These are phyloP conservation scores for Fusarium nanum DNA, from an alignment of 2,329 filamentous ascomycete genomes.

Conservation along the genomic window DNA sequence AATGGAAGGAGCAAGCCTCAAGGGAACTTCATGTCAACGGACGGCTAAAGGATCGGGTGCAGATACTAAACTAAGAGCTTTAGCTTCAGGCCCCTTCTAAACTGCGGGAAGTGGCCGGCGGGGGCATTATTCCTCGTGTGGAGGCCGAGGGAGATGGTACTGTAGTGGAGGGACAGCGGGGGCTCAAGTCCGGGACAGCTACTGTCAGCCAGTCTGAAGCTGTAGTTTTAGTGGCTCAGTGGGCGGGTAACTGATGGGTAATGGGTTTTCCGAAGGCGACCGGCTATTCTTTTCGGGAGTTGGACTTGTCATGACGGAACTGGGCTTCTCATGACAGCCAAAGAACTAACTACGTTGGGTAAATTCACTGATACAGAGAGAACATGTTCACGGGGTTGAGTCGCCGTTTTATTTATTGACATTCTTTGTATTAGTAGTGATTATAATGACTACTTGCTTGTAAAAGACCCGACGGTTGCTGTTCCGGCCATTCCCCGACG, in stretches of 20 bases:
- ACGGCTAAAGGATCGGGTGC: not conserved
- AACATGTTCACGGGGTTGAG: conserved; percentile 33
- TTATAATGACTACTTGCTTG: conserved; percentile 23
- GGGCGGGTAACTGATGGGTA: conserved; percentile 35
- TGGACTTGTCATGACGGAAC: conserved; percentile 36
- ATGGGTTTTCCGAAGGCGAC: conserved; percentile 43
- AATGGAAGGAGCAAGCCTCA: not conserved
- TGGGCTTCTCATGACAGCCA: conserved; percentile 22
- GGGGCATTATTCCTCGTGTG: conserved; percentile 12
- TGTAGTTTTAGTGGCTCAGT: conserved; percentile 20
- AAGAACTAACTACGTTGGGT: conserved; percentile 14
- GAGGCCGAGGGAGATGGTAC: conserved; percentile 34
- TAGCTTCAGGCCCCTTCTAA: not conserved
- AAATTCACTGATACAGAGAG: not conserved
- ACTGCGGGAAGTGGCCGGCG: conserved; percentile 13
- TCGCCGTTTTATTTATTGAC: conserved; percentile 25
- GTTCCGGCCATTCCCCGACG: conserved; percentile 33
- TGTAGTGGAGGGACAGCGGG: conserved; percentile 31
- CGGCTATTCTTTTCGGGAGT: conserved; percentile 47
- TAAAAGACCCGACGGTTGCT: not conserved
- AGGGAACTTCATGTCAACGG: not conserved
- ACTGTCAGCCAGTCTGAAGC: conserved; percentile 1
- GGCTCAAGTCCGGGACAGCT: conserved; percentile 40
- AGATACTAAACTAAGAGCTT: not conserved
- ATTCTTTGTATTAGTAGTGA: conserved; percentile 33